Conservation (phyloP, 768 basidiomycete genomes). For the Leccinum pellstonianum region DNA sequence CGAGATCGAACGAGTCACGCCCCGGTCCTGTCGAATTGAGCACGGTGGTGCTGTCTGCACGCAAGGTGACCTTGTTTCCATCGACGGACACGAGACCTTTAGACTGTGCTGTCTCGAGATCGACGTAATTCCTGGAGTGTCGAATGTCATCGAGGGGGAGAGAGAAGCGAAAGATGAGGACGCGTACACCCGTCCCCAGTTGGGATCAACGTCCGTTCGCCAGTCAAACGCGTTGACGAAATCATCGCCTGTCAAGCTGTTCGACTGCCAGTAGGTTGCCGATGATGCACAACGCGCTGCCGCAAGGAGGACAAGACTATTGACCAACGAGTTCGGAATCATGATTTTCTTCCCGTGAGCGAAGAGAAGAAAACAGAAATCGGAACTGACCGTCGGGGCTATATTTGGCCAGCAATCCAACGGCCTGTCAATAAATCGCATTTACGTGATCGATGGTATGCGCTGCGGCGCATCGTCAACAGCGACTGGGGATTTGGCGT, state of each 20-base stretch:
- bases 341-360: background rate
- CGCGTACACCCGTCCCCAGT: slow-evolving; percentile 29
- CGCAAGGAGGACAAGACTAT: slow-evolving; percentile 11
- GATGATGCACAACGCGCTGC: slow-evolving; percentile 21
- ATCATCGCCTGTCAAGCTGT: slow-evolving; percentile 45
- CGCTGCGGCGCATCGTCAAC: background rate
- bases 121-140: slow-evolving; percentile 41
- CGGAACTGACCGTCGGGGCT: background rate
- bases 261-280: slow-evolving; percentile 46
- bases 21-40: slow-evolving; percentile 34
- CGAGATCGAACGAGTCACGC: slow-evolving; percentile 36
- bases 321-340: background rate
- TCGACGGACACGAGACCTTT: slow-evolving; percentile 59
- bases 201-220: slow-evolving; percentile 29
- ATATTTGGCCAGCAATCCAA: background rate
- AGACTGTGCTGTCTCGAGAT: slow-evolving; percentile 47
- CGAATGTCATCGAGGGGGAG: background rate
- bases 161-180: background rate
- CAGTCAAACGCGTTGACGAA: slow-evolving; percentile 43
- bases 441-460: background rate
- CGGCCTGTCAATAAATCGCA: background rate
- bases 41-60: slow-evolving; percentile 34
- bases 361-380: background rate
- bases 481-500: background rate
- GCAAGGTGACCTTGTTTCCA: slow-evolving; percentile 37